Evolutionary conservation across 345 rosid species (phyloP).

Genomic region (Pelargonium nanum): DNA sequence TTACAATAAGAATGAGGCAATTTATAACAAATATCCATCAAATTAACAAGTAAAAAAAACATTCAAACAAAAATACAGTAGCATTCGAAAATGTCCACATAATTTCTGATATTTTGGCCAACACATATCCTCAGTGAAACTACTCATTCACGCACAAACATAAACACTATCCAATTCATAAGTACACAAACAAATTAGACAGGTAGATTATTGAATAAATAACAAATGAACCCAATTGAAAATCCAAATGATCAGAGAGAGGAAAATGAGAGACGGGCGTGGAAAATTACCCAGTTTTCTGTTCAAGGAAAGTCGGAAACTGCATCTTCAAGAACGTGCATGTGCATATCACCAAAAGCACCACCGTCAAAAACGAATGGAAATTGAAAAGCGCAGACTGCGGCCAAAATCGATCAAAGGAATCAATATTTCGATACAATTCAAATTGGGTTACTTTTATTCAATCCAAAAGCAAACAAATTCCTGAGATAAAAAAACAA

Average conservation of each 20-base stretch:
- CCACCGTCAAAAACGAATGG: slow-evolving; percentile 28
- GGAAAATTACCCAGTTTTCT: slow-evolving; percentile 21
- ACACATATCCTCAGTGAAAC: background rate
- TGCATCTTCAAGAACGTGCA: slow-evolving; percentile 32
- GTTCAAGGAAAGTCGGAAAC: slow-evolving; percentile 27
- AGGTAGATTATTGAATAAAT: too few species aligned
- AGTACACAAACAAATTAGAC: background rate
- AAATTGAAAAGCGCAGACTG: slow-evolving; percentile 35
- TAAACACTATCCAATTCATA: background rate
- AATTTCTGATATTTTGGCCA: background rate
- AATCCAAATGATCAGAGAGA: background rate
- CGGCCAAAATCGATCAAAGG: background rate
- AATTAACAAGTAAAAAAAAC: too few species aligned
- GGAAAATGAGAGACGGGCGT: background rate
- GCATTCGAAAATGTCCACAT: too few species aligned
- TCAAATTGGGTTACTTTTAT: too few species aligned
- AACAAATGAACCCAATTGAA: background rate
- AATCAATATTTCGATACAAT: background rate
- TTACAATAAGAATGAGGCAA: too few species aligned
- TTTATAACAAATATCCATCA: background rate
- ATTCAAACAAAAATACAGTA: background rate
- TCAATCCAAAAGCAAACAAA: background rate
- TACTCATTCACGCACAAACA: background rate
- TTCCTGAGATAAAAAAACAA: background rate
- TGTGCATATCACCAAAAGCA: slow-evolving; percentile 26